Evolutionary conservation across 2,329 filamentous ascomycete species (phyloP).

Genomic region (Cercospora sp.): DNA sequence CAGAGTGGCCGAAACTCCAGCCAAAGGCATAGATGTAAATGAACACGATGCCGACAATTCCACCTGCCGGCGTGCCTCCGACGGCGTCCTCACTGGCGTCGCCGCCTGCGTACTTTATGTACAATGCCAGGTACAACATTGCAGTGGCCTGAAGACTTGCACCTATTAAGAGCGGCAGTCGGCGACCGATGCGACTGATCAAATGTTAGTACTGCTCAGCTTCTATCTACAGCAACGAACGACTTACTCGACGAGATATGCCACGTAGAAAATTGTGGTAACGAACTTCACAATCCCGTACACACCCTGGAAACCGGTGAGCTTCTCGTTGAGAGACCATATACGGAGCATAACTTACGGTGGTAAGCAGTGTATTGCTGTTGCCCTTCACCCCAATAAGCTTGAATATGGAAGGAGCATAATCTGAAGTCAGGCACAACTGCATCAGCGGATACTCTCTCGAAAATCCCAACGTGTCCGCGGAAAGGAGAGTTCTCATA

Average conservation of each 20-base stretch:
- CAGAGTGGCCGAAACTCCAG: slow-evolving; percentile 26
- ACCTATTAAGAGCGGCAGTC: slow-evolving; percentile 24
- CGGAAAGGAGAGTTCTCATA: neutral
- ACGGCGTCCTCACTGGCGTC: slow-evolving; percentile 4
- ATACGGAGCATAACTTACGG: slow-evolving; percentile 5
- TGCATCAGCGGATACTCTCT: neutral
- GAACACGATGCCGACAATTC: slow-evolving; percentile 23
- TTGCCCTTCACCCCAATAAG: slow-evolving; percentile 21
- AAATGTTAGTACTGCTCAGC: neutral
- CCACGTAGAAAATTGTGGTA: slow-evolving; percentile 26
- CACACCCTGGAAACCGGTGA: slow-evolving; percentile 21
- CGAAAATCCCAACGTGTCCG: neutral
- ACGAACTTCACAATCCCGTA: slow-evolving; percentile 27
- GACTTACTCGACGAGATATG: slow-evolving; percentile 22
- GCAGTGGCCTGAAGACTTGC: slow-evolving; percentile 24
- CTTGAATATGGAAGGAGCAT: slow-evolving; percentile 22
- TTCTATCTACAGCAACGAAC: no score
- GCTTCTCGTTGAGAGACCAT: neutral
- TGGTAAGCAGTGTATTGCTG: slow-evolving; percentile 21
- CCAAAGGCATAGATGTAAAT: slow-evolving; percentile 27
- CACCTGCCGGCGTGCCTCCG: slow-evolving; percentile 22
- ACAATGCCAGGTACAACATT: slow-evolving; percentile 26
- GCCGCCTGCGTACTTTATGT: slow-evolving; percentile 20
- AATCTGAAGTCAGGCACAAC: slow-evolving; percentile 2
- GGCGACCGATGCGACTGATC: slow-evolving; percentile 21